Evolutionary conservation across 2,329 filamentous ascomycete species (phyloP).

Genomic region (Cladobotryum protrusum): DNA sequence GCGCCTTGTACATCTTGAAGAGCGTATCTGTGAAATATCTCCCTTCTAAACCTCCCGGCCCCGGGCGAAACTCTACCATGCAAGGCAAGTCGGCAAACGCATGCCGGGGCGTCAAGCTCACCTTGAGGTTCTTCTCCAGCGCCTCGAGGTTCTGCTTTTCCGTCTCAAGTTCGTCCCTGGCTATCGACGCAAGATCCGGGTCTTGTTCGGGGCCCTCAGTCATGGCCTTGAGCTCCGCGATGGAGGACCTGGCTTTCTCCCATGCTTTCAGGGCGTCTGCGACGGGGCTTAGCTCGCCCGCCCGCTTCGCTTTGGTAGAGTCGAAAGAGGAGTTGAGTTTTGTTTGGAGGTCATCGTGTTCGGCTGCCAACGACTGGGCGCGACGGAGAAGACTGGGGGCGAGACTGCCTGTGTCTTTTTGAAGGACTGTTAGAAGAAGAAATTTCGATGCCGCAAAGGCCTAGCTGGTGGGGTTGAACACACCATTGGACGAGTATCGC

Average conservation of each 20-base stretch:
- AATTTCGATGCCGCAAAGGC: too few species aligned
- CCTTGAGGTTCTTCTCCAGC: slow-evolving; percentile 64
- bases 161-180: slow-evolving; percentile 71
- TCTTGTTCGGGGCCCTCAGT: slow-evolving; percentile 43
- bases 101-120: slow-evolving; percentile 76
- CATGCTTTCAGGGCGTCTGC: slow-evolving; percentile 52
- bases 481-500: slow-evolving; percentile 29
- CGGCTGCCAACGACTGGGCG: slow-evolving; percentile 50
- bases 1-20: slow-evolving; percentile 81
- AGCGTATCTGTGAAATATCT: slow-evolving; percentile 83
- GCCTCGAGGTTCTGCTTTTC: slow-evolving; percentile 56
- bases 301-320: slow-evolving; percentile 49
- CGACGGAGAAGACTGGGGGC: slow-evolving; percentile 53
- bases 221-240: slow-evolving; percentile 48
- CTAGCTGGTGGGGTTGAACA: not conserved
- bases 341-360: slow-evolving; percentile 50
- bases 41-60: slow-evolving; percentile 86
- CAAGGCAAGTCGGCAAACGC: slow-evolving; percentile 87
- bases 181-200: slow-evolving; percentile 67
- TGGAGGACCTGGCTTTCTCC: slow-evolving; percentile 47
- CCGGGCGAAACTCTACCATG: slow-evolving; percentile 84
- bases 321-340: slow-evolving; percentile 51
- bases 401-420: slow-evolving; percentile 25
- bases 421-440: not conserved
- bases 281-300: slow-evolving; percentile 55